These are phyloP conservation scores for Kodamaea plutei DNA, from an alignment of 1,139 yeast genomes.

Conservation along the genomic window DNA sequence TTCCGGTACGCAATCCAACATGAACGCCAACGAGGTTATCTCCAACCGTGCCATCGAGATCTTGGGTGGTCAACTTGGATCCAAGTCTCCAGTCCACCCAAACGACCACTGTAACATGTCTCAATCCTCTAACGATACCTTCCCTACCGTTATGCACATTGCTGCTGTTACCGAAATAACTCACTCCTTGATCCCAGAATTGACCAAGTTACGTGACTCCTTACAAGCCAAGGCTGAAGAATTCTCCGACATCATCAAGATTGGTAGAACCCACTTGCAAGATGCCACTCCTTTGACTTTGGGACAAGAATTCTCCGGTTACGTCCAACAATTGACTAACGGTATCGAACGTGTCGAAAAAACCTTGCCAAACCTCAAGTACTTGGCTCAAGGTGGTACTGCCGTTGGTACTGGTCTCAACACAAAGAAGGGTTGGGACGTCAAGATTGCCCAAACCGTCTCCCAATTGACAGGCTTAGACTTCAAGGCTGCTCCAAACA, in stretches of 20 bases:
- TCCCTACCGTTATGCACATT: slow-evolving; percentile 99
- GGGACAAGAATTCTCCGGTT: slow-evolving; percentile 97
- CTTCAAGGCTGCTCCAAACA: slow-evolving; percentile 94
- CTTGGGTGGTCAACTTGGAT: slow-evolving; percentile 86
- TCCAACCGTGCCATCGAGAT: slow-evolving; percentile 96
- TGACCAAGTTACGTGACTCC: slow-evolving; percentile 72
- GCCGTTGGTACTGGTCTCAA: slow-evolving; percentile 98
- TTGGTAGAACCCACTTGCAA: slow-evolving; percentile 97
- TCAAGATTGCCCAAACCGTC: slow-evolving; percentile 74
- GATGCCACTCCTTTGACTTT: slow-evolving; percentile 97
- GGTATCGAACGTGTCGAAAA: slow-evolving; percentile 85
- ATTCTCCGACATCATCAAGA: slow-evolving; percentile 85
- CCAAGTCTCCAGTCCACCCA: slow-evolving; percentile 94
- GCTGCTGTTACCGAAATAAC: slow-evolving; percentile 93
- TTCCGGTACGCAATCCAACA: slow-evolving; percentile 96
- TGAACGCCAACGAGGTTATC: slow-evolving; percentile 98
- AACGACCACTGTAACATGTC: slow-evolving; percentile 98
- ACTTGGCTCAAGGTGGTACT: slow-evolving; percentile 97
- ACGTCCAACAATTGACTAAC: slow-evolving; percentile 85
- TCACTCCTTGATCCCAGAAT: slow-evolving; percentile 70
- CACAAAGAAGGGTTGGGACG: slow-evolving; percentile 87
- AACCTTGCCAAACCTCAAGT: slow-evolving; percentile 69
- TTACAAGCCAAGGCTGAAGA: slow-evolving; percentile 74
- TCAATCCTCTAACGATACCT: slow-evolving; percentile 95
- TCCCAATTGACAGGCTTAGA: slow-evolving; percentile 80